A percentile compares a stretch with the other conserved stretches of the same genome.
These are phyloP conservation scores for Lichtheimia hyalospora DNA, from an alignment of 371 early-diverging fungal species.

Conservation along the genomic window DNA sequence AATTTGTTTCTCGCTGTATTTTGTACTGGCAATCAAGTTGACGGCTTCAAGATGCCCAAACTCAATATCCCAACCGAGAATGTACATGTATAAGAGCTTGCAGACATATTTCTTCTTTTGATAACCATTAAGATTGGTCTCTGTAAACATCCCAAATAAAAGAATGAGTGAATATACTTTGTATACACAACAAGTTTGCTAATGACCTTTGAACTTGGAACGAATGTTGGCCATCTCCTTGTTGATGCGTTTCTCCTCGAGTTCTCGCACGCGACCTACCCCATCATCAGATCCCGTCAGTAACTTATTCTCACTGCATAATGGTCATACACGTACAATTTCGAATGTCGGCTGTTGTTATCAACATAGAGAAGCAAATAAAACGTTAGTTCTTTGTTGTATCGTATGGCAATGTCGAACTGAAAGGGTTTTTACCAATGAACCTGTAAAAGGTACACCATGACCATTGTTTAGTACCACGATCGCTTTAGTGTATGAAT, in stretches of 20 bases:
- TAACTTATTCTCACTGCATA: neutral
- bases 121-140: constrained; percentile 89
- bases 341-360: constrained; percentile 30
- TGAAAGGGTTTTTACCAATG: constrained; percentile 9
- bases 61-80: constrained; percentile 97
- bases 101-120: constrained; percentile 98
- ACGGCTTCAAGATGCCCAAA: constrained; percentile 97
- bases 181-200: too few relatives aligned
- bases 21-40: constrained; percentile 82
- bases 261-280: constrained; percentile 91
- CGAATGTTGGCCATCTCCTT: constrained; percentile 98
- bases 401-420: neutral
- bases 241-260: constrained; percentile 97
- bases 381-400: constrained; percentile 5
- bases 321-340: constrained; percentile 36
- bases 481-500: neutral
- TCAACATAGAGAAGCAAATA: neutral
- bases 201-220: constrained; percentile 92
- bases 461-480: neutral
- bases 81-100: constrained; percentile 97
- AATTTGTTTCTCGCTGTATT: constrained; percentile 97
- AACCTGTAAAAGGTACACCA: constrained; percentile 4
- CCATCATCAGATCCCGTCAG: neutral
- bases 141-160: constrained; percentile 39
- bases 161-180: too few relatives aligned